Evolutionary conservation across 305 asterid genomes (phyloP).

Genomic region (Ruellia speciosa): DNA sequence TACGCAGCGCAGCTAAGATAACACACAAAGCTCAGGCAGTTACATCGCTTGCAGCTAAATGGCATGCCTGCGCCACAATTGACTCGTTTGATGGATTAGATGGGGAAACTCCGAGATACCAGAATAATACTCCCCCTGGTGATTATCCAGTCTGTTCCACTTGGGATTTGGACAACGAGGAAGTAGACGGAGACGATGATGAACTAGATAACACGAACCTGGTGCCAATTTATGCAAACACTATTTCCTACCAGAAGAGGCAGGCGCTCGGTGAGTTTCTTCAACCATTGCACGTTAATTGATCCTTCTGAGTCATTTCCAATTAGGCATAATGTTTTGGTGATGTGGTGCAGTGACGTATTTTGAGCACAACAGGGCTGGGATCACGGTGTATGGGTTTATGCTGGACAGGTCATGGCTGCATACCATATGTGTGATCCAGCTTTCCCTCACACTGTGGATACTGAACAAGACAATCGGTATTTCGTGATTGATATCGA

Average conservation of each 20-base stretch:
- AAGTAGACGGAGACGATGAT: constrained; percentile 84
- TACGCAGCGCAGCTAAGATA: constrained; percentile 87
- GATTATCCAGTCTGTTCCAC: constrained; percentile 21
- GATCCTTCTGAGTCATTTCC: not conserved
- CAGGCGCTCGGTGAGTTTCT: constrained; percentile 67
- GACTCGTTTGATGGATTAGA: constrained; percentile 41
- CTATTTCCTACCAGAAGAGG: constrained; percentile 81
- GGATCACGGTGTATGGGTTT: constrained; percentile 82
- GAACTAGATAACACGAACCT: constrained; percentile 60
- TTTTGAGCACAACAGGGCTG: constrained; percentile 81
- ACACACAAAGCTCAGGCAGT: constrained; percentile 77
- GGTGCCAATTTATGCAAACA: constrained; percentile 41
- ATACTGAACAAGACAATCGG: constrained; percentile 77
- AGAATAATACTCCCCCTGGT: constrained; percentile 22
- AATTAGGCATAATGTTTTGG: not conserved
- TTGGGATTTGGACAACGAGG: constrained; percentile 45
- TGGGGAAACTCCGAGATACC: constrained; percentile 32
- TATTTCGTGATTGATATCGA: constrained; percentile 31
- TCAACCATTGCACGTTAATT: too few species aligned
- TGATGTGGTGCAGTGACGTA: constrained; percentile 56
- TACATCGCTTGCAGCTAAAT: constrained; percentile 75
- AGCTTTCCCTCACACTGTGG: constrained; percentile 75
- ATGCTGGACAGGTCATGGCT: constrained; percentile 79
- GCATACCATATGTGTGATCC: constrained; percentile 62
- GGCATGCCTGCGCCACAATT: constrained; percentile 86